A percentile compares a stretch with the other conserved stretches of the same genome.
These are phyloP conservation scores for Akanthomyces uredinophilus DNA, from an alignment of 2,329 filamentous ascomycete species.

Conservation along the genomic window DNA sequence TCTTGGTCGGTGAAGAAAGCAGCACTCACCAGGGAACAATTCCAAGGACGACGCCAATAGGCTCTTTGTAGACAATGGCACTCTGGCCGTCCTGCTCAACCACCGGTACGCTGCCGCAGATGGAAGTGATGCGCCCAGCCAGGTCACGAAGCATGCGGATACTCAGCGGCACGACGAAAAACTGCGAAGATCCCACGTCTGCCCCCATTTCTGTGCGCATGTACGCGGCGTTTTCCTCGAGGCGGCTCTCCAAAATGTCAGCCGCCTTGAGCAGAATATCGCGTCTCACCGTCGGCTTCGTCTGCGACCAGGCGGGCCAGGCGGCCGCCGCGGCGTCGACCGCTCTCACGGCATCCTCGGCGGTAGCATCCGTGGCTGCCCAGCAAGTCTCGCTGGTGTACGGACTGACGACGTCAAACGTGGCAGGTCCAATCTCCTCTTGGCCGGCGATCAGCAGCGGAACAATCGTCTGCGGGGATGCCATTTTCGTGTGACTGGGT, in stretches of 20 bases:
- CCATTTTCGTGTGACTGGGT: background rate
- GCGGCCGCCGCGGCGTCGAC: constrained; percentile 43
- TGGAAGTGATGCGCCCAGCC: constrained; percentile 31
- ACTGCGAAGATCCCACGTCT: constrained; percentile 20
- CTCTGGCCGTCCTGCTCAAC: constrained; percentile 40
- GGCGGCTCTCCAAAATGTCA: constrained; percentile 49
- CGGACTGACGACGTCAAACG: constrained; percentile 55
- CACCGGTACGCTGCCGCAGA: constrained; percentile 29
- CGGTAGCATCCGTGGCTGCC: constrained; percentile 48
- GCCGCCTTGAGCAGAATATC: constrained; percentile 59
- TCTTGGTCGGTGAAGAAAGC: background rate
- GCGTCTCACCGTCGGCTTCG: constrained; percentile 51
- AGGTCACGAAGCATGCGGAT: constrained; percentile 33
- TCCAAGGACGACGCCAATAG: constrained; percentile 65
- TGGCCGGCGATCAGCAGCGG: constrained; percentile 41
- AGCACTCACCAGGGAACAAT: constrained; percentile 58
- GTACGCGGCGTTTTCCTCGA: constrained; percentile 49
- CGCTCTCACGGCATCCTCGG: constrained; percentile 47
- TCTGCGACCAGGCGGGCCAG: constrained; percentile 58
- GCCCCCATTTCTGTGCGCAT: constrained; percentile 40
- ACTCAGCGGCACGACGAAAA: constrained; percentile 31
- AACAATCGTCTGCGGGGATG: constrained; percentile 19
- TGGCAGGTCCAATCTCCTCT: constrained; percentile 41
- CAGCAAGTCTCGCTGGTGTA: constrained; percentile 44
- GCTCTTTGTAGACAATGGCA: constrained; percentile 61